Base-by-base conservation (phyloP, 495 filamentous ascomycete species). In the Immersiella caudata region DNA sequence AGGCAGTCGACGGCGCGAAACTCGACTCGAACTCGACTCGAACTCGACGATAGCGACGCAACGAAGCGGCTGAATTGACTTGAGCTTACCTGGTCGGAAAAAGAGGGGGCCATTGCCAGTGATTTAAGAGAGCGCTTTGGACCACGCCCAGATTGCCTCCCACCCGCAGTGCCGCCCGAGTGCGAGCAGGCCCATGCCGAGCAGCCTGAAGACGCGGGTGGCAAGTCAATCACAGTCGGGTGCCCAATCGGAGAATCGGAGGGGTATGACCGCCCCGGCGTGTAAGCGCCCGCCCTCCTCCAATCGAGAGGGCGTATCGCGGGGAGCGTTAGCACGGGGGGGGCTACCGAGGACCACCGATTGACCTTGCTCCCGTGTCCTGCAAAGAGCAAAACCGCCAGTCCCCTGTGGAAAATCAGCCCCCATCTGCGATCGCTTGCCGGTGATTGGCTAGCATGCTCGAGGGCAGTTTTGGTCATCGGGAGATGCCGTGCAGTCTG, bases 121-220 rank as follows among this genome's bases (percentile, higher is more conserved):
- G 64, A 64, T 60, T 62, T 70, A 66, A 65, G 60, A 67, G 63
- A 60, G 62, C 40, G 27, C 25, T 29, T 40, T 60, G 26, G 25
- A 60, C 25, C 7, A 16, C 27, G 35, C 20, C 22, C 51, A 46
- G 62, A 64, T 46, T 68, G 50, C 24, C 49, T 65, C 64, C 49
- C 62, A 60, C 54, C 56, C 26, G 46, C 46, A 46, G 65, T 72
- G 69, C 68, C 74, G 72, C 74, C 68, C 70, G 29, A 52, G 55
- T 61, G 36, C 68, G 63, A 67, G 64, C 33, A 24, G 22, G 62
- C 49, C 61, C 65, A 65, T 69, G 66, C 68, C 64, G 65, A 71
- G 54, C 59, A 70, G 70, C 65, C 71, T 72, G 71, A 66, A 74
- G 70, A 72, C 70, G 74, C 71, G 59, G 66, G 70, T 65, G 64